A percentile compares a stretch with the other conserved stretches of the same genome.
Conservation (phyloP, 345 rosid species). For the Boechera retrofracta region DNA sequence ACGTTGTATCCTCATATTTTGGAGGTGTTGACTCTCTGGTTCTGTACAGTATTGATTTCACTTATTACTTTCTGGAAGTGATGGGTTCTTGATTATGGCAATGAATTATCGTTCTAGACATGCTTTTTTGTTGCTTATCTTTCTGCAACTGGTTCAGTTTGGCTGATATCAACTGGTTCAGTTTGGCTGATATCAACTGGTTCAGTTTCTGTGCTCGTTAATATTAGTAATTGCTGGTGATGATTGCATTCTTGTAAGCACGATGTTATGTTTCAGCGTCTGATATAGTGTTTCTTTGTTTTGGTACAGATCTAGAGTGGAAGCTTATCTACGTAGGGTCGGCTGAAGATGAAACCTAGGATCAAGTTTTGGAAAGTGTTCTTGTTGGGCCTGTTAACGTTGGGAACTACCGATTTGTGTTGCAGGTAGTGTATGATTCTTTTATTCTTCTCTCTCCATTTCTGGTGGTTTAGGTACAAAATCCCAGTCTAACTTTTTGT, state of each 20-base stretch:
- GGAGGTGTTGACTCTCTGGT: not conserved
- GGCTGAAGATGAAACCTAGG: slow-evolving; percentile 93
- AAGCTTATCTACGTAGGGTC: slow-evolving; percentile 97
- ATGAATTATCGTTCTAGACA: not conserved
- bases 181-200: not conserved
- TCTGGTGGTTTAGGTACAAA: not conserved
- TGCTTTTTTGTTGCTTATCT: not conserved
- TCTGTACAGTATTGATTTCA: slow-evolving; percentile 5
- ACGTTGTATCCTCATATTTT: not conserved
- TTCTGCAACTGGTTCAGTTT: too few species aligned
- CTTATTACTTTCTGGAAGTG: not conserved
- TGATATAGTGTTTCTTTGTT: not conserved
- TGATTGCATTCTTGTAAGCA: not conserved
- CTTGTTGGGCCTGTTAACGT: slow-evolving; percentile 92
- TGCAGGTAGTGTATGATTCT: slow-evolving; percentile 57
- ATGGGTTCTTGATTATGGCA: not conserved
- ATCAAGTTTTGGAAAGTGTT: slow-evolving; percentile 83
- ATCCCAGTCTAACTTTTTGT: not conserved
- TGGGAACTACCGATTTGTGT: slow-evolving; percentile 86
- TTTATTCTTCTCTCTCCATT: not conserved
- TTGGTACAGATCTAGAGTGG: slow-evolving; percentile 83
- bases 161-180: not conserved
- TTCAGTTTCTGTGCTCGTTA: not conserved
- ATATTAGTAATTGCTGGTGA: not conserved
- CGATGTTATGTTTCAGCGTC: not conserved